Evolutionary conservation across 148 eudicot species (phyloP), one percentile per base, ranked within the genome.

Genomic region (Linanthus parryae): DNA sequence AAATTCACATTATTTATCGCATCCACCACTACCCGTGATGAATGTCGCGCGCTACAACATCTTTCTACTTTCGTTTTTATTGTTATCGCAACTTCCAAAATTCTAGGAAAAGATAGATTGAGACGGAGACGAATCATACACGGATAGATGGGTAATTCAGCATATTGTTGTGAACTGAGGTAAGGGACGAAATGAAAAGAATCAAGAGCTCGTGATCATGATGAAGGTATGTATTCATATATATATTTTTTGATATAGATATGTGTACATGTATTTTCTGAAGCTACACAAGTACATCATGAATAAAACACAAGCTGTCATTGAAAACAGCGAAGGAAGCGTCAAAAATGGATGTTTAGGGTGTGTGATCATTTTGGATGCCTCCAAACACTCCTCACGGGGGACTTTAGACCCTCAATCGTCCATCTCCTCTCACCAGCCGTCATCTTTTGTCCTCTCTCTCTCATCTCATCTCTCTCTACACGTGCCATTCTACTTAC

Each of bases 301-400:
- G 36, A 31, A 11, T 5, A 49, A 29, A 28, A 49, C 54, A 49
- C 31, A 49, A 30, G 35, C 10, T 29, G 38, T 49, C 19, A 49
- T 49, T 38, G 54, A 30, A 29, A 49, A 30, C 23, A 49, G 38
- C 37, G 15, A 49, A 49, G 22, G 23, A 16, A 29, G 24, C 38
- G 19, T 49, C 24, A 49, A 29, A n/a, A 49, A 30, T 29, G 38
- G 54, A 49, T 49, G 20, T 49, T 49, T 29, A 29, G 23, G n/a
- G n/a, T 49, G 16, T 11, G 38, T 49, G 37, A 29, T 7, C 31
- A n/a, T 39, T 49, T 16, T 29, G 38, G 19, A 49, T 49, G 38
- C 38, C 8, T 49, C 54, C 54, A 49, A 49, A 49, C 54, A 49
- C 54, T 49, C 54, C 38, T 49, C 38, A 30, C 54, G 37, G 54